Base-by-base conservation (phyloP, 257 asterid genomes). In the Nemophila menziesii region DNA sequence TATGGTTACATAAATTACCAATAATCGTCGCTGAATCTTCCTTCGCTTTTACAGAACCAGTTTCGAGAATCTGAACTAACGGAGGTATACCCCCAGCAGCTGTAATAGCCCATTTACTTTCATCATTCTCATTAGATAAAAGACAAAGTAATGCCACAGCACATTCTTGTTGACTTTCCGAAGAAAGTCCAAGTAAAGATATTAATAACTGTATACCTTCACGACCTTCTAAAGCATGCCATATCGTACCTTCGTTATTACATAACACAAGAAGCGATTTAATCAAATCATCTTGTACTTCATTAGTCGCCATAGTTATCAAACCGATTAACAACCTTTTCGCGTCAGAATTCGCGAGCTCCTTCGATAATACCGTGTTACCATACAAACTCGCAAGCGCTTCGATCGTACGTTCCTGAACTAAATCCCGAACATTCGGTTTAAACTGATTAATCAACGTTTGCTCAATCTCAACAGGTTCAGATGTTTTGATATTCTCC, bases 1-100 rank as follows among this genome's bases (percentile, higher is more conserved):
- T 89, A 56, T 89, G 98, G 60, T 84, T 85, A 52, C 98, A 89
- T 52, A 89, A 93, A 72, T 89, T 89, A 51, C 98, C 98, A 57
- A 89, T 86, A 54, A 89, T 81, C 13, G 96, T 84, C 51, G 95
- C 98, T 43, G 98, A 73, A 62, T 89, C 98, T 70, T 89, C 98
- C 68, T 89, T 89, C 20, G 98, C 98, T 69, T 70, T 89, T 22
- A 79, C 86, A 53, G 96, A 80, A 16, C 98, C 98, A 2, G 96
- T 89, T 65, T 89, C 98, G 17, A 89, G 67, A 54, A 89, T 89
- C 60, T 89, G 98, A 52, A 89, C 98, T 55, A 89, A 94, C 17
- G 98, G 98, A 16, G 98, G 98, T 43, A 89, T 84, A 47, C 98
- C 98, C 54, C 98, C 98, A 52, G 98, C 98, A 40, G 98, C 98